Base-by-base conservation (phyloP, 768 basidiomycete species). In the Tricholoma sp. region DNA sequence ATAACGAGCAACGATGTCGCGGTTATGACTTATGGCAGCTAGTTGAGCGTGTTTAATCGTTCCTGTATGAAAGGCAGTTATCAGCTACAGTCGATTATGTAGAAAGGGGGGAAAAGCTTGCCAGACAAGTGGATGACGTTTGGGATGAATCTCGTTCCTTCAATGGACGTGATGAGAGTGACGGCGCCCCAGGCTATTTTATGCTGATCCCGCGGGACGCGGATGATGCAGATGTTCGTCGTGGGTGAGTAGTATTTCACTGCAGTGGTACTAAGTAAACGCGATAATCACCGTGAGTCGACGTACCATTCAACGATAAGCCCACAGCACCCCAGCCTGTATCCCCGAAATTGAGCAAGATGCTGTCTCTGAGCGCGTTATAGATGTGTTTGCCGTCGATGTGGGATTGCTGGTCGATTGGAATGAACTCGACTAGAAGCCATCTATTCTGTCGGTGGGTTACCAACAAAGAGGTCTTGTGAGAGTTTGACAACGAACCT, bases 391-490 rank as follows among this genome's bases (percentile, higher is more conserved):
- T 88, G n/a, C 80, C 76, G 47, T 84, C 83, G 10, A 89, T 65
- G 49, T 70, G 63, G 29, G 15, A 6, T n/a, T n/a, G n/a, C n/a
- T 24, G 24, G 24, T 24, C 24, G 4, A 24, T 24, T 24, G 78
- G 73, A 36, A 94, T 80, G 65, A 95, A 86, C 70, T 96, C 92
- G 54, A 94, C 85, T 32, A 96, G 82, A 10, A 95, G 71, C 89
- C 92, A 94, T 36, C 93, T 82, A 68, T 94, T 94, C 91, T 93
- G 59, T 24, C n/a, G n/a, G n/a, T n/a, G n/a, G n/a, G n/a, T n/a
- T n/a, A n/a, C n/a, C n/a, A n/a, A n/a, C n/a, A n/a, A n/a, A n/a
- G n/a, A n/a, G n/a, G n/a, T n/a, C n/a, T n/a, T n/a, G n/a, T n/a
- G n/a, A n/a, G n/a, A n/a, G n/a, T n/a, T n/a, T n/a, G n/a, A n/a